These are phyloP conservation scores for Boletales sp. DNA, from an alignment of 768 basidiomycete species.

Conservation along the genomic window DNA sequence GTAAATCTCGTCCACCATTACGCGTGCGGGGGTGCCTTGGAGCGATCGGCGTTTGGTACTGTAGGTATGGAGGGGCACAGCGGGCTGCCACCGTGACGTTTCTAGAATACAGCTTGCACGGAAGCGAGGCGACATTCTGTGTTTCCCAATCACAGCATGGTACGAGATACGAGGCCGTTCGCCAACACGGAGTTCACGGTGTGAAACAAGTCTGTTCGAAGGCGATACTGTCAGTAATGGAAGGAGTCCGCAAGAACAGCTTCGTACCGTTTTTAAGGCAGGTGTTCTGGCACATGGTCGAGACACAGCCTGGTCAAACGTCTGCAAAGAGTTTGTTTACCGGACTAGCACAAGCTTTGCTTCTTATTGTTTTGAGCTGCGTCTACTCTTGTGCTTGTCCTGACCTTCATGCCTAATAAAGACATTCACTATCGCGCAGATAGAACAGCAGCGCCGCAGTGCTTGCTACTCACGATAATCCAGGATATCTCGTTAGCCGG, in stretches of 20 bases:
- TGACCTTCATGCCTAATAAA: background rate
- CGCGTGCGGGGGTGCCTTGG: no score
- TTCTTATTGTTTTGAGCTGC: conserved; percentile 11
- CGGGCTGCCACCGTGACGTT: no score
- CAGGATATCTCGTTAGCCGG: background rate
- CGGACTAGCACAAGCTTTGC: conserved; percentile 21
- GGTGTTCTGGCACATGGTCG: conserved; percentile 4
- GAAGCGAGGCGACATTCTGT: conserved; percentile 6
- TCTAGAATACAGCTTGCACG: conserved; percentile 12
- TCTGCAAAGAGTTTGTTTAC: conserved; percentile 5
- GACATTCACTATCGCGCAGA: no score
- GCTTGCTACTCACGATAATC: conserved; percentile 5
- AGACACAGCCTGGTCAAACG: conserved; percentile 6
- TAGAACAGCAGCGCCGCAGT: conserved; percentile 1
- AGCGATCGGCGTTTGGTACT: no score
- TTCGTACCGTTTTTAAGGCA: conserved; percentile 23
- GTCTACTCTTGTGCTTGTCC: background rate
- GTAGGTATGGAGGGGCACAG: no score
- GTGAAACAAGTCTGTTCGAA: conserved; percentile 17
- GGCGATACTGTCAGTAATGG: conserved; percentile 7
- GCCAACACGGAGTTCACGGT: conserved; percentile 18
- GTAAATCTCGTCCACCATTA: no score
- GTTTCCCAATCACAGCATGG: conserved; percentile 12
- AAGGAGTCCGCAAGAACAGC: background rate
- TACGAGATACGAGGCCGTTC: conserved; percentile 1